Conservation (phyloP, 495 filamentous ascomycete genomes). For the Xylaria venustula region DNA sequence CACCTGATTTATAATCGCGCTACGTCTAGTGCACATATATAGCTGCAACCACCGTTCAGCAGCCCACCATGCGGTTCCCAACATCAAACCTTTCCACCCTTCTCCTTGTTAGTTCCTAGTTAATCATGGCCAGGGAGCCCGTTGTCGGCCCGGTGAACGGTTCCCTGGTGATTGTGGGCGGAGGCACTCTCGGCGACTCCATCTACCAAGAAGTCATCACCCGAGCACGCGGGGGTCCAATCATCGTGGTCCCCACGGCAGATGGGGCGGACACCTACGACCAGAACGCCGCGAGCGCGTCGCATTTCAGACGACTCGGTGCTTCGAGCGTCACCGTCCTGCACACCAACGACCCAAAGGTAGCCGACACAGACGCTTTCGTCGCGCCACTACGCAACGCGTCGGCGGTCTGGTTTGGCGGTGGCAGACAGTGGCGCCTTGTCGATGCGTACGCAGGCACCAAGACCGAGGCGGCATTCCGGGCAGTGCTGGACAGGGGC, state of each 20-base stretch:
- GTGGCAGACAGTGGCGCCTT: constrained; percentile 33
- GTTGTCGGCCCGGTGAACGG: constrained; percentile 31
- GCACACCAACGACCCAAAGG: constrained; percentile 32
- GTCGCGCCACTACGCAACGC: constrained; percentile 26
- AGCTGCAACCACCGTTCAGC: neutral
- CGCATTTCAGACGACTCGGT: constrained; percentile 32
- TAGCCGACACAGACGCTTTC: constrained; percentile 34
- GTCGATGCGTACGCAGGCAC: constrained; percentile 37
- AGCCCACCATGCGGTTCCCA: constrained; percentile 6
- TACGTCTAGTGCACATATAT: neutral
- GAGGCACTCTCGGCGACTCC: constrained; percentile 37
- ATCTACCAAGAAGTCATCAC: constrained; percentile 46
- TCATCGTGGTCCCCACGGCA: constrained; percentile 47
- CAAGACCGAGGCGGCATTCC: constrained; percentile 28
- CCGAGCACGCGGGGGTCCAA: constrained; percentile 43
- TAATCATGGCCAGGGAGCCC: neutral
- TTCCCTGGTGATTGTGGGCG: constrained; percentile 33
- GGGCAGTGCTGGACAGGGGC: constrained; percentile 28
- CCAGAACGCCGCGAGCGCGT: constrained; percentile 27
- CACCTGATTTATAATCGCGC: neutral
- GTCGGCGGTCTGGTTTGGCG: constrained; percentile 32
- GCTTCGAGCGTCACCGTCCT: constrained; percentile 31
- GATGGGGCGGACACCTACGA: constrained; percentile 28
- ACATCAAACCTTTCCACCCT: neutral
- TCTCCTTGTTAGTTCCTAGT: constrained; percentile 3